A percentile compares a stretch with the other conserved stretches of the same genome.
phyloP scores from a whole-genome alignment of 148 eudicot species.

The Hydrangea macrophylla region DNA sequence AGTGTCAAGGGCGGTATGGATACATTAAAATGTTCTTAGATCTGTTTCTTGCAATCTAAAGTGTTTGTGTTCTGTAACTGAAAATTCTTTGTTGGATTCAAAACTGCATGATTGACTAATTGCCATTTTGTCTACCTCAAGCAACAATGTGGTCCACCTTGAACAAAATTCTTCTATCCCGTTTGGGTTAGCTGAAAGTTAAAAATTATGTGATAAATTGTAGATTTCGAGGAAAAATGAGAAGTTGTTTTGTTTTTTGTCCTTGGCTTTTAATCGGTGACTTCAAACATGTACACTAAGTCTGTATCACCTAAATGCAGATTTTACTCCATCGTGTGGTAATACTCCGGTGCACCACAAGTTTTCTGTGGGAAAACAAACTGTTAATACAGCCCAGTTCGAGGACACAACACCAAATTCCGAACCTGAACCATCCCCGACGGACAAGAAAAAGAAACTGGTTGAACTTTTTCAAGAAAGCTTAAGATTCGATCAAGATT shows the following conservation, averaged over 20 bases:
- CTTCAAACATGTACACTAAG: neutral
- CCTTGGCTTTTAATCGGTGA: neutral
- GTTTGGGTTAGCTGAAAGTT: neutral
- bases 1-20: constrained; percentile 81
- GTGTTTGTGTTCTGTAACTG: constrained; percentile 3
- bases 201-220: neutral
- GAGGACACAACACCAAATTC: constrained; percentile 2
- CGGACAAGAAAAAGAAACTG: constrained; percentile 32
- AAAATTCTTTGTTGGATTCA: neutral
- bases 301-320: constrained; percentile 27
- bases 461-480: constrained; percentile 60
- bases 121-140: neutral
- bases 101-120: neutral
- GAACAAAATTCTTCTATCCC: neutral
- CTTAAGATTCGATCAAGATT: constrained; percentile 28
- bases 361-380: constrained; percentile 30
- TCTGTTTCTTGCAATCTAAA: neutral
- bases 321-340: constrained; percentile 66
- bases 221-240: neutral
- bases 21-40: neutral
- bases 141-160: neutral
- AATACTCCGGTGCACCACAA: constrained; percentile 52
- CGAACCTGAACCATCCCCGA: constrained; percentile 18
- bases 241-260: neutral
- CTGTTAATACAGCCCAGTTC: constrained; percentile 13